Evolutionary conservation across 495 filamentous ascomycete species (phyloP).

Genomic region (Penicillium samsonianum): DNA sequence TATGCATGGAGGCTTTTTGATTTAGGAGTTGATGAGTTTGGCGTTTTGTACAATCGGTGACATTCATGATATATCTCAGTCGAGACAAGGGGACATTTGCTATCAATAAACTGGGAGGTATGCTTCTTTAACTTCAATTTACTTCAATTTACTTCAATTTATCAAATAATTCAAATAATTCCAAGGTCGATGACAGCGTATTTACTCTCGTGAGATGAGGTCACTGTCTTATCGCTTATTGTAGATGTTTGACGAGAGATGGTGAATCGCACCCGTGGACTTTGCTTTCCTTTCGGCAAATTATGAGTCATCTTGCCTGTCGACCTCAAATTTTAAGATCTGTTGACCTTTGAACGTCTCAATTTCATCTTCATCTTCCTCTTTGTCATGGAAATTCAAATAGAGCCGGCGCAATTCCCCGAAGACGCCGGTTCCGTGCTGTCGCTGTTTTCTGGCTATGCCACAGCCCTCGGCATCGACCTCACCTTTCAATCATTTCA

Average conservation of each 20-base stretch:
- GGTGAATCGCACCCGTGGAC: no score
- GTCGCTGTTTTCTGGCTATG: conserved; percentile 55
- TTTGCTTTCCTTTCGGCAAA: no score
- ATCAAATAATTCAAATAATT: no score
- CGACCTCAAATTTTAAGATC: no score
- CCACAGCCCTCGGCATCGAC: conserved; percentile 53
- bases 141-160: background rate
- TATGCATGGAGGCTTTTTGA: conserved; percentile 2
- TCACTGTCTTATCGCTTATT: no score
- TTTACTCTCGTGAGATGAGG: no score
- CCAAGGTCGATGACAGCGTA: no score
- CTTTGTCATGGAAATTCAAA: conserved; percentile 21
- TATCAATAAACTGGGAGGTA: background rate
- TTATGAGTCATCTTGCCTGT: background rate
- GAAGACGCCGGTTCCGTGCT: conserved; percentile 37
- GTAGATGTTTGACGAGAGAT: no score
- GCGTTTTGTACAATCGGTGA: conserved; percentile 2
- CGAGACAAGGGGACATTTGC: background rate
- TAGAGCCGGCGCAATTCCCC: conserved; percentile 34
- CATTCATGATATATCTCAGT: conserved; percentile 1
- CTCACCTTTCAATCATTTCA: conserved; percentile 60
- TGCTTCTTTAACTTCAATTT: background rate
- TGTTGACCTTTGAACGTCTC: no score
- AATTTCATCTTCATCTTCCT: no score
- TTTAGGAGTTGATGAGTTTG: conserved; percentile 5